Percentiles rank a stretch among this genome's conserved stretches.
phyloP scores from a whole-genome alignment of 108 stramenopile genomes.

The Nitzschia palea region DNA sequence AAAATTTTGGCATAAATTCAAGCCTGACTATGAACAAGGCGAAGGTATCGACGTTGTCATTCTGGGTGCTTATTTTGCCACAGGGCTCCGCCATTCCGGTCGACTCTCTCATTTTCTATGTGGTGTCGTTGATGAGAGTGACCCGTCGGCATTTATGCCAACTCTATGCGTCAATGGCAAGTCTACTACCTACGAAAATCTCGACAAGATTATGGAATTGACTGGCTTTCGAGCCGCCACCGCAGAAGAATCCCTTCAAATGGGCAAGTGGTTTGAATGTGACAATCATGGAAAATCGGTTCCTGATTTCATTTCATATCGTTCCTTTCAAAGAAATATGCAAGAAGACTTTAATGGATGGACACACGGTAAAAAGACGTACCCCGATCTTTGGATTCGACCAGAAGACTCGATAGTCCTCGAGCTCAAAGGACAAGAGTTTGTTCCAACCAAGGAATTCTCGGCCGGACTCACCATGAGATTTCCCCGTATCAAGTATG shows the following conservation, averaged over 20 bases:
- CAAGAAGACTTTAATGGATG: slow-evolving; percentile 62
- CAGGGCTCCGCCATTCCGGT: slow-evolving; percentile 50
- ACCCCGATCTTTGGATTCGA: slow-evolving; percentile 69
- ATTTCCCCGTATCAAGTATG: slow-evolving; percentile 68
- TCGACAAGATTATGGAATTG: slow-evolving; percentile 30
- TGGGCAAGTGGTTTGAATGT: slow-evolving; percentile 65
- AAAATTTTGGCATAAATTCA: slow-evolving; percentile 78
- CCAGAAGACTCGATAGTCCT: slow-evolving; percentile 81
- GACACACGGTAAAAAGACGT: slow-evolving; percentile 43
- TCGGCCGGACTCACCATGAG: slow-evolving; percentile 72
- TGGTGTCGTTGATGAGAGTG: slow-evolving; percentile 64
- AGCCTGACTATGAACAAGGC: slow-evolving; percentile 53
- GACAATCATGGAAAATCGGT: slow-evolving; percentile 30
- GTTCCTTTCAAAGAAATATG: slow-evolving; percentile 53
- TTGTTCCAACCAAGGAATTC: slow-evolving; percentile 41
- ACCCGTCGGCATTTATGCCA: slow-evolving; percentile 54
- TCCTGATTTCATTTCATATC: slow-evolving; percentile 68
- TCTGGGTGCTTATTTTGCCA: slow-evolving; percentile 48
- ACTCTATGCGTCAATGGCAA: slow-evolving; percentile 56
- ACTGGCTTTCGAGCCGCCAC: slow-evolving; percentile 55
- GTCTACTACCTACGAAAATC: slow-evolving; percentile 25
- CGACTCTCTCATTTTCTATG: slow-evolving; percentile 52
- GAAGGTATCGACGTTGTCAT: slow-evolving; percentile 60
- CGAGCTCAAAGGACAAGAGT: slow-evolving; percentile 71
- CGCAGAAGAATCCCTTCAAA: slow-evolving; percentile 34